Evolutionary conservation across 140 eudicot species (phyloP).

Genomic region (Cichorium intybus): DNA sequence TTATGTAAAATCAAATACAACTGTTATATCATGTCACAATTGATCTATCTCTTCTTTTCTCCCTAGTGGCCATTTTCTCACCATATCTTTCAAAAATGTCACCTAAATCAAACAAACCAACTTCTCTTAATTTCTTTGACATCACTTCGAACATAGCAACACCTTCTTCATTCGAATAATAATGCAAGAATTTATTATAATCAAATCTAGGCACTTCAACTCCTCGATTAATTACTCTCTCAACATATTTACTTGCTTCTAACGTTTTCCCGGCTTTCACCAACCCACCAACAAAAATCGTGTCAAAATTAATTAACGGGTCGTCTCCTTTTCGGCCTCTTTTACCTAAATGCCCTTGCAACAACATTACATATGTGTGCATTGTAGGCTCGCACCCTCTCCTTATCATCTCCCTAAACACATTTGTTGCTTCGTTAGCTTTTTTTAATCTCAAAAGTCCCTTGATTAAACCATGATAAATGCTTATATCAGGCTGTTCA

Average conservation of each 20-base stretch:
- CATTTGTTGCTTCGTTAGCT: conserved; percentile 74
- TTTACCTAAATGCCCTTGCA: conserved; percentile 90
- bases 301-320: conserved; percentile 78
- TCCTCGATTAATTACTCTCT: conserved; percentile 59
- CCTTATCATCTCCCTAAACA: conserved; percentile 86
- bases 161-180: conserved; percentile 81
- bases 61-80: conserved; percentile 86
- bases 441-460: conserved; percentile 68
- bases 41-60: conserved; percentile 55
- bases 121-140: conserved; percentile 75
- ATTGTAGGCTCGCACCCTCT: conserved; percentile 86
- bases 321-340: conserved; percentile 80
- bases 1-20: background rate
- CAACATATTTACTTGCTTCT: conserved; percentile 79
- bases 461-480: conserved; percentile 74
- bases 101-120: conserved; percentile 82
- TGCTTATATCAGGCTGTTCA: conserved; percentile 54
- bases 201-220: conserved; percentile 83
- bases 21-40: conserved; percentile 6
- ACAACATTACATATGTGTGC: conserved; percentile 87
- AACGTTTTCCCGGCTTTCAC: conserved; percentile 67
- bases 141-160: conserved; percentile 70
- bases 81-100: conserved; percentile 78
- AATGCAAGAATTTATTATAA: conserved; percentile 79
- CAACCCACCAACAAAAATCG: conserved; percentile 84